Evolutionary conservation across 805 yeast genomes (phyloP), one percentile per base, ranked within the genome.

Genomic region (Yarrowia porcina): DNA sequence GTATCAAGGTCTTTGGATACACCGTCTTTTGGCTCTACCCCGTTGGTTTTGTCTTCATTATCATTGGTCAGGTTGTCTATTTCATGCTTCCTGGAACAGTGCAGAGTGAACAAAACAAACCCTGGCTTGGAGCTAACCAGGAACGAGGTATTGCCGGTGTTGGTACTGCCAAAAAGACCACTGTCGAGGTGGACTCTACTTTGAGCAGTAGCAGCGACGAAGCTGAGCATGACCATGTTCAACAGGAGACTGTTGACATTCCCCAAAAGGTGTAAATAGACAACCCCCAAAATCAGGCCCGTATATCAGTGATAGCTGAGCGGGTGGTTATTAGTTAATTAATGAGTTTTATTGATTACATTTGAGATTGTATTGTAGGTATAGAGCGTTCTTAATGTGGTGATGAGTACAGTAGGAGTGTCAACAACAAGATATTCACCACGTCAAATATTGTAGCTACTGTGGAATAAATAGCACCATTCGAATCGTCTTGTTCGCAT

Each of bases 1-100:
- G 81, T n/a, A 71, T 76, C 50, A 70, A 73, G 65, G 79, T 77
- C n/a, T 78, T 78, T 66, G 78, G 78, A 28, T 78, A 78, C 68
- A 69, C 69, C 35, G 81, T 78, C 6, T 78, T 67, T 70, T 78
- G 81, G 80, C 73, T 78, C 27, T 78, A 78, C 66, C 81, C 81
- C 6, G 77, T 78, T 27, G 81, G 81, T 2, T 78, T 78, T 61
- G 80, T 77, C 35, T 72, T 75, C 63, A 76, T 79, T 5, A 72
- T 78, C 21, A 49, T 75, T 3, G 81, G 81, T 11, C 74, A 77
- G 69, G 67, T 77, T 21, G 66, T 76, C 61, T 78, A 78, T 70
- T 75, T 77, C 66, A 69, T 73, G 21, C 70, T 76, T 12, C 75
- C 75, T 27, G 68, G 70, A 65, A 70, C 72, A 28, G 66, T 66